Evolutionary conservation across 192 early-diverging fungal genomes (phyloP).

Genomic region (Backusella psychrophila): DNA sequence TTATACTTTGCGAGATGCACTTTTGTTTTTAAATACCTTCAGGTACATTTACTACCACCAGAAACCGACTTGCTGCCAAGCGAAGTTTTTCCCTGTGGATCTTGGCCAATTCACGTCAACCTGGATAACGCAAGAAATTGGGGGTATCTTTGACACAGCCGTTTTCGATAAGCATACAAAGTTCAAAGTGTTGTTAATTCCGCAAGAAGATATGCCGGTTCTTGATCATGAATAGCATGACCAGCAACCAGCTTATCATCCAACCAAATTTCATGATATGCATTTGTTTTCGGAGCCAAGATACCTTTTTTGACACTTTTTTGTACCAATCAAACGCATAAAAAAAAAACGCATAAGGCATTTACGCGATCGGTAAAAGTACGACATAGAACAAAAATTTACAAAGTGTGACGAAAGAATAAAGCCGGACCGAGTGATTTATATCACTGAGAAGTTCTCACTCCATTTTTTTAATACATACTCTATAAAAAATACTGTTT

Average conservation of each 20-base stretch:
- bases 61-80: slow-evolving; percentile 87
- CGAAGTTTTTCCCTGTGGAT: slow-evolving; percentile 73
- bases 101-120: slow-evolving; percentile 73
- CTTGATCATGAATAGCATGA: slow-evolving; percentile 73
- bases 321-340: no score
- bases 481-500: no score
- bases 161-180: slow-evolving; percentile 89
- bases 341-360: no score
- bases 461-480: no score
- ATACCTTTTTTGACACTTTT: slow-evolving; percentile 44
- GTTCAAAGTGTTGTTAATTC: slow-evolving; percentile 57
- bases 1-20: slow-evolving; percentile 69
- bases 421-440: no score
- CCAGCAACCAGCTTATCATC: slow-evolving; percentile 83
- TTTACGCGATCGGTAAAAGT: no score
- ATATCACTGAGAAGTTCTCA: no score
- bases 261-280: slow-evolving; percentile 98
- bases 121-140: slow-evolving; percentile 65
- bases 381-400: no score
- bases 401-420: no score
- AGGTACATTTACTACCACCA: slow-evolving; percentile 74
- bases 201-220: slow-evolving; percentile 88
- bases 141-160: slow-evolving; percentile 85
- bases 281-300: slow-evolving; percentile 80
- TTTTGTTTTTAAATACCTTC: slow-evolving; percentile 66